Percentiles rank a stretch among this genome's conserved stretches.
These are phyloP conservation scores for Vachellia collinsii DNA, from an alignment of 306 rosid genomes.

Conservation along the genomic window DNA sequence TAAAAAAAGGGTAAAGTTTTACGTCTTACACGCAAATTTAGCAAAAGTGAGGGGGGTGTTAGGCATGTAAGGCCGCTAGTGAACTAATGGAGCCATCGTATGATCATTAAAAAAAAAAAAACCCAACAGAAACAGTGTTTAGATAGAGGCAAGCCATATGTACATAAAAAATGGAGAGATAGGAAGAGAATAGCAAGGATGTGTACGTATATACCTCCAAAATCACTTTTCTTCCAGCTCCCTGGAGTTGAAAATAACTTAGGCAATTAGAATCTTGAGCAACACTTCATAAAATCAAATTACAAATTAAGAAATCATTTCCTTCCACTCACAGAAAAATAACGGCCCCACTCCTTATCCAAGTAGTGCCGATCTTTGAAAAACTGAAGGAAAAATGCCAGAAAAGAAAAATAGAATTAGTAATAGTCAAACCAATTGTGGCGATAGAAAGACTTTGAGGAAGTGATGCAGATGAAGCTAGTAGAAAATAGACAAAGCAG, in stretches of 20 bases:
- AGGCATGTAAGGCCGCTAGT: neutral
- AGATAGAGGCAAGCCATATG: neutral
- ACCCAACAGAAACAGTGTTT: neutral
- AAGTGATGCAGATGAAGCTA: constrained; percentile 18
- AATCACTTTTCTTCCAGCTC: constrained; percentile 63
- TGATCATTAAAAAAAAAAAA: neutral
- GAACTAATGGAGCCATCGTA: neutral
- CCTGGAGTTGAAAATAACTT: constrained; percentile 52
- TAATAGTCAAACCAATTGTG: constrained; percentile 24
- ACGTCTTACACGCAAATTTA: neutral
- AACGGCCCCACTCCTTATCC: constrained; percentile 96
- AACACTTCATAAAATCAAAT: constrained; percentile 17
- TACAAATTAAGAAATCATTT: constrained; percentile 9
- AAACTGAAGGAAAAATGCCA: constrained; percentile 54
- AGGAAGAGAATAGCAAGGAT: constrained; percentile 6
- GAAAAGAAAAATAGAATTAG: constrained; percentile 23
- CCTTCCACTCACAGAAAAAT: constrained; percentile 72
- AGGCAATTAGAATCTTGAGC: neutral
- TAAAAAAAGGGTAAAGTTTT: neutral
- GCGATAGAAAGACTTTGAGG: neutral
- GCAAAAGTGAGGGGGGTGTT: neutral
- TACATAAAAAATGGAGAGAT: neutral
- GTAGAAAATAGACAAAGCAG: constrained; percentile 11
- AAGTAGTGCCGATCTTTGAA: constrained; percentile 89
- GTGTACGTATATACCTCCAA: constrained; percentile 65